phyloP scores from a whole-genome alignment of 495 filamentous ascomycete genomes.

The Thermothielavioides terrestris region DNA sequence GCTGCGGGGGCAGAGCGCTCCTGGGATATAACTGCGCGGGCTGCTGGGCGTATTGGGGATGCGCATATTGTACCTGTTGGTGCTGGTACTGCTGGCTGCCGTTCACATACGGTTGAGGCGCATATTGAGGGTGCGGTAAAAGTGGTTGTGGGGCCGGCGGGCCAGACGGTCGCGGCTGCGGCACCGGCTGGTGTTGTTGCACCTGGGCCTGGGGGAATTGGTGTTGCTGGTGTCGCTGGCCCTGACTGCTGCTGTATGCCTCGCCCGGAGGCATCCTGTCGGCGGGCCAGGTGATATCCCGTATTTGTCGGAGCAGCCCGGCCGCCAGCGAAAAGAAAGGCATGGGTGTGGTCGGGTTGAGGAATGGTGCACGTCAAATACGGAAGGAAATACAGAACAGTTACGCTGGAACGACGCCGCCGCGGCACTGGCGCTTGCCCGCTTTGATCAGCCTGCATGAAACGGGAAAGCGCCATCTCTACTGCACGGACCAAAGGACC shows the following conservation, averaged over 20 bases:
- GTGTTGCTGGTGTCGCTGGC: conserved; percentile 9
- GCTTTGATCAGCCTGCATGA: no score
- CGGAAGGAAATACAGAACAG: no score
- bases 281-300: conserved; percentile 4
- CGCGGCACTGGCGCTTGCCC: conserved; percentile 1
- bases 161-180: conserved; percentile 8
- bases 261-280: conserved; percentile 36
- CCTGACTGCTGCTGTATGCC: conserved; percentile 33
- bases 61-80: conserved; percentile 22
- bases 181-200: conserved; percentile 17
- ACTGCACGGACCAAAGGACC: no score
- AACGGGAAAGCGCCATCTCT: conserved; percentile 5
- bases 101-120: conserved; percentile 15
- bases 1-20: conserved; percentile 13
- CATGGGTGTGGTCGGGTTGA: not conserved
- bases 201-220: no score
- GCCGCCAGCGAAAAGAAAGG: not conserved
- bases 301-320: conserved; percentile 1
- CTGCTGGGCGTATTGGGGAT: conserved; percentile 14
- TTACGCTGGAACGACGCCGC: not conserved
- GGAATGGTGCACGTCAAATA: not conserved
- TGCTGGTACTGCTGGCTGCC: conserved; percentile 19
- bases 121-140: conserved; percentile 10
- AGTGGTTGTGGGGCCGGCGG: not conserved
- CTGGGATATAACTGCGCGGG: conserved; percentile 9